phyloP scores from a whole-genome alignment of 2,329 filamentous ascomycete genomes.

The Pyrenochaeta sp. region DNA sequence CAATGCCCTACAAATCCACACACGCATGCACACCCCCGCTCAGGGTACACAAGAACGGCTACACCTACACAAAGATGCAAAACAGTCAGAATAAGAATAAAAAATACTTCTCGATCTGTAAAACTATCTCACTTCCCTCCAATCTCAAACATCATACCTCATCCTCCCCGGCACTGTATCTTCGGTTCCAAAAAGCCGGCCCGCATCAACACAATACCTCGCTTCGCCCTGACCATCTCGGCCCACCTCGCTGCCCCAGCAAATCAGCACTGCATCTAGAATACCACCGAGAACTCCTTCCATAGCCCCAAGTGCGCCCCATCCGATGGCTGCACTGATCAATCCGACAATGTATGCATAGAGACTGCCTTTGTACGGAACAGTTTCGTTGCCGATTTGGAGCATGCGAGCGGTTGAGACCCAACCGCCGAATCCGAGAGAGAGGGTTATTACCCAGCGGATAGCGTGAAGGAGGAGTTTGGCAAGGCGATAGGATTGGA shows the following conservation, averaged over 20 bases:
- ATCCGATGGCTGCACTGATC: slow-evolving; percentile 92
- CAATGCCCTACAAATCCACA: too few species aligned
- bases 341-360: slow-evolving; percentile 96
- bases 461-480: slow-evolving; percentile 92
- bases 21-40: too few species aligned
- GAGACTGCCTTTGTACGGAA: slow-evolving; percentile 72
- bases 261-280: slow-evolving; percentile 86
- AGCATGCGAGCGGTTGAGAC: slow-evolving; percentile 87
- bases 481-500: slow-evolving; percentile 88
- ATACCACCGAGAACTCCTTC: slow-evolving; percentile 88
- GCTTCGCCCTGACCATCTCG: slow-evolving; percentile 66
- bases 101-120: too few species aligned
- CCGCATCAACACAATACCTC: slow-evolving; percentile 90
- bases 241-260: slow-evolving; percentile 83
- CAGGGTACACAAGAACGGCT: too few species aligned
- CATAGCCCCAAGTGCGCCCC: slow-evolving; percentile 89
- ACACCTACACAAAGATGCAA: too few species aligned
- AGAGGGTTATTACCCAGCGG: slow-evolving; percentile 87
- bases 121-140: background rate
- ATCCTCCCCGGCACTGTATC: slow-evolving; percentile 28
- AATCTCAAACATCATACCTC: slow-evolving; percentile 38
- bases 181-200: slow-evolving; percentile 78
- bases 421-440: slow-evolving; percentile 95
- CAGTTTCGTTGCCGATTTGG: slow-evolving; percentile 62
- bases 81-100: too few species aligned